Percentiles rank a stretch among this genome's conserved stretches.
Conservation (phyloP, 495 filamentous ascomycete species). For the Cercophora sp. region DNA sequence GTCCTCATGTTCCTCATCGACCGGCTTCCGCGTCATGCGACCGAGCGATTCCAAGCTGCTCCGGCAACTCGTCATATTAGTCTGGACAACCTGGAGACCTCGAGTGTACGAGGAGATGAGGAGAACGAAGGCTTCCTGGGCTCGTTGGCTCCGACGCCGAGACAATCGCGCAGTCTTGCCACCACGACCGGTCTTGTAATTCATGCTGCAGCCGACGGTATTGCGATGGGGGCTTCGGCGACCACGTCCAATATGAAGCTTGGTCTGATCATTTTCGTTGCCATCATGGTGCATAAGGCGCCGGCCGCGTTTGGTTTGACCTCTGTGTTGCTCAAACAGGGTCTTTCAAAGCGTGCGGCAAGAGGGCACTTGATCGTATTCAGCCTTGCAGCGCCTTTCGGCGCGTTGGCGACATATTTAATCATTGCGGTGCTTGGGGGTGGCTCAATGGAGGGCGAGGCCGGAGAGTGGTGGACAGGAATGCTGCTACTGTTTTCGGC, state of each 20-base stretch:
- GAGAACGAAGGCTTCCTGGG: slow-evolving; percentile 51
- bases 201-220: slow-evolving; percentile 93
- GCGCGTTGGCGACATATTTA: slow-evolving; percentile 78
- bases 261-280: slow-evolving; percentile 84
- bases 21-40: slow-evolving; percentile 70
- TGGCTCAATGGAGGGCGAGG: slow-evolving; percentile 41
- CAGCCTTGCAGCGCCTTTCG: slow-evolving; percentile 82
- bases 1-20: slow-evolving; percentile 97
- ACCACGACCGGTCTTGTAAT: slow-evolving; percentile 95
- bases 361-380: slow-evolving; percentile 85
- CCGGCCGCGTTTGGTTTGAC: slow-evolving; percentile 95
- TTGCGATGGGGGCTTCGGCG: slow-evolving; percentile 85
- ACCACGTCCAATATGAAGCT: slow-evolving; percentile 67
- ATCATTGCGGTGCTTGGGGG: slow-evolving; percentile 70
- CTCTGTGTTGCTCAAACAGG: slow-evolving; percentile 81
- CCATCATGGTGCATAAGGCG: slow-evolving; percentile 96
- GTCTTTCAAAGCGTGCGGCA: slow-evolving; percentile 78
- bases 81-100: slow-evolving; percentile 66
- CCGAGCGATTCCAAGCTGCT: slow-evolving; percentile 49
- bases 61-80: slow-evolving; percentile 65
- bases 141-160: slow-evolving; percentile 44
- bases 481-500: slow-evolving; percentile 87
- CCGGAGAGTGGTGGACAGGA: slow-evolving; percentile 79
- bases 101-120: slow-evolving; percentile 38
- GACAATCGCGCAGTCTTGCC: slow-evolving; percentile 53